phyloP scores from a whole-genome alignment of 768 basidiomycete genomes.

The Calocybe indica region DNA sequence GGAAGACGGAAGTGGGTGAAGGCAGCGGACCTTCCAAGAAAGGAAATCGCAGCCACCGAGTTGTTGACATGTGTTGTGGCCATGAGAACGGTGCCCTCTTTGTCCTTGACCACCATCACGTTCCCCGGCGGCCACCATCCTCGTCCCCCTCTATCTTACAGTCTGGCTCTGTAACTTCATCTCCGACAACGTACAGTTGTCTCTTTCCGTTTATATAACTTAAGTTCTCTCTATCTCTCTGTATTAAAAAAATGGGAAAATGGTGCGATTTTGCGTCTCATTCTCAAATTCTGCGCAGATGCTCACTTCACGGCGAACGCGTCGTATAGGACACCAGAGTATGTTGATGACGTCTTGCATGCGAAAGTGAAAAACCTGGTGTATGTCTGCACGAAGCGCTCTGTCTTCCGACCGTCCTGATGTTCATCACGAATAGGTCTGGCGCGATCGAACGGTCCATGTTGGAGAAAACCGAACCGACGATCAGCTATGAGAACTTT shows the following conservation, averaged over 20 bases:
- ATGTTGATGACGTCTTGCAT: conserved; percentile 67
- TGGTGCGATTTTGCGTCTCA: conserved; percentile 37
- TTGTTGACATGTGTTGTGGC: conserved; percentile 29
- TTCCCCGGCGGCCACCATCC: conserved; percentile 12
- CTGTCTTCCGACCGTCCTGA: conserved; percentile 1
- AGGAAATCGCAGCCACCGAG: conserved; percentile 17
- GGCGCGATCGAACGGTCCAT: conserved; percentile 67
- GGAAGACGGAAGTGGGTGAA: conserved; percentile 23
- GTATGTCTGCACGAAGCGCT: conserved; percentile 37
- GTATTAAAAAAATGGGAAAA: conserved; percentile 55
- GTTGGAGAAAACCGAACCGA: conserved; percentile 58
- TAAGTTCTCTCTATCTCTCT: conserved; percentile 17
- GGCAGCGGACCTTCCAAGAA: conserved; percentile 8
- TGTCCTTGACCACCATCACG: conserved; percentile 25
- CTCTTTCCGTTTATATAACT: conserved; percentile 9
- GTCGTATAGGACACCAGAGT: conserved; percentile 60
- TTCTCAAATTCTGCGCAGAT: conserved; percentile 7
- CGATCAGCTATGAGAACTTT: conserved; percentile 69
- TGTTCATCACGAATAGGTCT: conserved; percentile 34
- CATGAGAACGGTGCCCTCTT: conserved; percentile 18
- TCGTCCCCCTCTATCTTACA: background rate
- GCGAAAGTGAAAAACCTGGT: conserved; percentile 73
- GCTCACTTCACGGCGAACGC: conserved; percentile 8
- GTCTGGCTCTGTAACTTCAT: conserved; percentile 1
- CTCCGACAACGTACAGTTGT: background rate